A percentile compares a stretch with the other conserved stretches of the same genome.
Evolutionary conservation across 768 basidiomycete genomes (phyloP).

Genomic region (Termitomyces sp.): DNA sequence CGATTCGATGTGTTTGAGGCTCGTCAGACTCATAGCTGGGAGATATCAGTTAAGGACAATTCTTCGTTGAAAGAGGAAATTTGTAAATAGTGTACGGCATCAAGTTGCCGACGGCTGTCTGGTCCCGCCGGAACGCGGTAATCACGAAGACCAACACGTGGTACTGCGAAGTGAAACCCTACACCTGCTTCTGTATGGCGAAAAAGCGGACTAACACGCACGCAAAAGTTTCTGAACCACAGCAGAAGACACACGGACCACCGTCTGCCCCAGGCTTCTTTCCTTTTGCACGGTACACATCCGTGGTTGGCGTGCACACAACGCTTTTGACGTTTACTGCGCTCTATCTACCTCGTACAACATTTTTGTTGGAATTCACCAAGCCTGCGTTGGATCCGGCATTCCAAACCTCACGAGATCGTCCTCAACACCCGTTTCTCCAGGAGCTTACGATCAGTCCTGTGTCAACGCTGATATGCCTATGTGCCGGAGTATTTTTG

Average conservation of each 20-base stretch:
- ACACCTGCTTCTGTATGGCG: not conserved
- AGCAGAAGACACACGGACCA: not conserved
- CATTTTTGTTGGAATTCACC: conserved; percentile 36
- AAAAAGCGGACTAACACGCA: conserved; percentile 4
- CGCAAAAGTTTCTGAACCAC: not conserved
- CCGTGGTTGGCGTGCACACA: conserved; percentile 63
- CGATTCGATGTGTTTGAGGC: too few relatives aligned
- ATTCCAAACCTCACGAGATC: conserved; percentile 42
- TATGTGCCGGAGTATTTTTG: conserved; percentile 47
- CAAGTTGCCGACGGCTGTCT: not conserved
- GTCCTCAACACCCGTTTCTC: conserved; percentile 69
- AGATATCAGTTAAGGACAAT: not conserved
- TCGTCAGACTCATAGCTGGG: not conserved
- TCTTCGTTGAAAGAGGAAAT: not conserved
- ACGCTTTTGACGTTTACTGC: conserved; percentile 61
- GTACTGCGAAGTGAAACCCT: not conserved
- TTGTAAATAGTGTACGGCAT: not conserved
- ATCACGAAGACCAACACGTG: not conserved
- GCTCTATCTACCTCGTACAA: conserved; percentile 66
- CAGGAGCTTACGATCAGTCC: conserved; percentile 61
- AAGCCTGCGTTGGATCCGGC: conserved; percentile 23
- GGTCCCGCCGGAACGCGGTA: not conserved
- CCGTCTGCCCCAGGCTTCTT: conserved; percentile 9
- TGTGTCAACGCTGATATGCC: conserved; percentile 49
- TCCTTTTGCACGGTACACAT: conserved; percentile 50